phyloP scores from a whole-genome alignment of 805 yeast species.

The Grigorovia humatica region DNA sequence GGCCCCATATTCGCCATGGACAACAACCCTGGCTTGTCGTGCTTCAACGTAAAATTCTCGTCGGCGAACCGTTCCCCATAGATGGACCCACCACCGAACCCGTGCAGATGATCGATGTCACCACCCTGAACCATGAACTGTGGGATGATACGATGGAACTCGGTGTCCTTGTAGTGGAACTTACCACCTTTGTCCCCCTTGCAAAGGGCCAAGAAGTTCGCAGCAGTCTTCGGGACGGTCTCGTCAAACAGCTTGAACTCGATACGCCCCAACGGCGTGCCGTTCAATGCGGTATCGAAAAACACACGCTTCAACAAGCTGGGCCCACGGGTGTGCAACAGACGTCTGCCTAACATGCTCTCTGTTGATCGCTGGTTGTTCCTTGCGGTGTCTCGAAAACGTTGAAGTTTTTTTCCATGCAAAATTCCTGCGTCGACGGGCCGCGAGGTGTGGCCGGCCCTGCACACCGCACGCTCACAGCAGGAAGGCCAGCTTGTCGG shows the following conservation, averaged over 20 bases:
- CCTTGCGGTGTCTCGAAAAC: background rate
- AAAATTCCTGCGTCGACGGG: too few species aligned
- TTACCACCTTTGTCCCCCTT: constrained; percentile 90
- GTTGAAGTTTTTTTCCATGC: too few species aligned
- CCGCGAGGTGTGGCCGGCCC: too few species aligned
- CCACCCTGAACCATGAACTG: constrained; percentile 96
- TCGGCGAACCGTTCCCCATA: constrained; percentile 57
- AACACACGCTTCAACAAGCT: constrained; percentile 44
- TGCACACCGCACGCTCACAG: background rate
- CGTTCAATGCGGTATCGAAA: constrained; percentile 48
- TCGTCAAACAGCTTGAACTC: constrained; percentile 29
- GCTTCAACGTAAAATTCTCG: constrained; percentile 59
- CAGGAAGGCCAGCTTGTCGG: background rate
- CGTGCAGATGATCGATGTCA: constrained; percentile 77
- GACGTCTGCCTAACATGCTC: constrained; percentile 25
- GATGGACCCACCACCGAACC: constrained; percentile 87
- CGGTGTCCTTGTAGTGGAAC: constrained; percentile 53
- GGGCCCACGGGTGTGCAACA: constrained; percentile 39
- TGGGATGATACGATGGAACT: constrained; percentile 91
- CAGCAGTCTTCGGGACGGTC: constrained; percentile 65
- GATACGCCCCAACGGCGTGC: constrained; percentile 32
- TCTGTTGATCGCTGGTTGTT: background rate
- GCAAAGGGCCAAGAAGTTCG: constrained; percentile 70
- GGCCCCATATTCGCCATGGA: constrained; percentile 94
- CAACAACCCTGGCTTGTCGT: constrained; percentile 69